Base-by-base conservation (phyloP, 768 basidiomycete species). In the Pluteus cervinus region DNA sequence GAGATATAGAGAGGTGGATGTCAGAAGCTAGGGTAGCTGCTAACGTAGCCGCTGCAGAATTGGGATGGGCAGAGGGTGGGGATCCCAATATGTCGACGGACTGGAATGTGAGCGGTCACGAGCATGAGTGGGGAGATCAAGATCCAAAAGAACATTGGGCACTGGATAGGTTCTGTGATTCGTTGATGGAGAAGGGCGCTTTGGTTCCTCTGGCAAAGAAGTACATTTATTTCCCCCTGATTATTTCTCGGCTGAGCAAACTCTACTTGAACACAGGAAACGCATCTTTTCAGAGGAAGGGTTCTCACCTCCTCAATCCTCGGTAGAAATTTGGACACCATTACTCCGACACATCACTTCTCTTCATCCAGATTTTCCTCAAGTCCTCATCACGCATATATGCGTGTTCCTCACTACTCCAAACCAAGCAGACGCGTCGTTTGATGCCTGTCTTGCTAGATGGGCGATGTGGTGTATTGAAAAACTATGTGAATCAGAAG, bases 181-280 rank as follows among this genome's bases (percentile, higher is more conserved):
- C 60, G 1, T 61, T 98, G 9, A 47, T 86, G 33, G 79, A 77
- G 40, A 75, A 71, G 43, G 90, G 90, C 7, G 75, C 67, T 7
- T 62, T 97, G 6, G 81, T 97, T 3, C 92, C 94, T 6, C 47
- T 85, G 2, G 83, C 89, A 1, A 86, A 80, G 62, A 91, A 81
- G 94, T 93, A 45, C 45, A 73, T 14, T 33, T 18, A 7, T 24
- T 43, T 39, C 28, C 20, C 25, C 29, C 18, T 25, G 48, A 23
- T 40, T 14, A 8, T 28, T 9, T 56, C 25, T 54, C 75, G n/a
- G 64, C 75, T 6, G 70, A 73, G 5, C 29, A 68, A 2, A 66
- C 70, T 12, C n/a, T n/a, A n/a, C 1, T 28, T 3, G 12, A 7
- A 28, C 26, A 10, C 9, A 28, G 33, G 24, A 9, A n/a, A 16